Evolutionary conservation across 1,284 basidiomycete species (phyloP).

Genomic region (Inonotus hispidus): DNA sequence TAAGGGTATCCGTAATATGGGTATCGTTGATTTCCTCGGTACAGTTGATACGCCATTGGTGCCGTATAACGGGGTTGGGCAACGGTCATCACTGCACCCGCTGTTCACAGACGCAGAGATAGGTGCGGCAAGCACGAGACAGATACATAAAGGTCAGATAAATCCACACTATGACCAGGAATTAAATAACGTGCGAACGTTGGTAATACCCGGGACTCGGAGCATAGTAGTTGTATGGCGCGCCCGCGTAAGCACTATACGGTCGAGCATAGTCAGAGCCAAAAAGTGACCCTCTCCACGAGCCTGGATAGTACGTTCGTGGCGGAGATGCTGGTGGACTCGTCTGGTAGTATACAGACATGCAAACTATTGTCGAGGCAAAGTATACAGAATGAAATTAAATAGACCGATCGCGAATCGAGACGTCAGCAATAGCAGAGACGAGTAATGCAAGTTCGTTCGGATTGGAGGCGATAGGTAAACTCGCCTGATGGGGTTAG

Average conservation of each 20-base stretch:
- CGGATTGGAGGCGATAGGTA: neutral
- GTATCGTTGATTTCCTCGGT: neutral
- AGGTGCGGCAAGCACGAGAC: neutral
- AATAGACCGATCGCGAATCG: neutral
- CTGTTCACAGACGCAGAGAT: neutral
- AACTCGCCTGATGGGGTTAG: neutral
- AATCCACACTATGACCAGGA: neutral
- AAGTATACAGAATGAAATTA: neutral
- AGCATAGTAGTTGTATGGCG: neutral
- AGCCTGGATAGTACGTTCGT: constrained; percentile 7
- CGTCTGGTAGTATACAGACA: constrained; percentile 17
- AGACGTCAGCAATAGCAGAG: neutral
- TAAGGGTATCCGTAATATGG: neutral
- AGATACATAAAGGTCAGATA: neutral
- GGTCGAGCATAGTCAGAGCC: constrained; percentile 4
- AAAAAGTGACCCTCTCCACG: neutral
- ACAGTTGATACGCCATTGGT: constrained; percentile 12
- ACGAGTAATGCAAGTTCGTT: neutral
- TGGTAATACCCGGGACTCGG: constrained; percentile 5
- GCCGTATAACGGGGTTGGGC: constrained; percentile 11
- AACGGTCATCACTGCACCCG: neutral
- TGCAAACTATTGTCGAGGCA: neutral
- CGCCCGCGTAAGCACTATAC: constrained; percentile 3
- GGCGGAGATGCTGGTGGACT: constrained; percentile 4
- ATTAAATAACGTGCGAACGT: neutral